A percentile compares a stretch with the other conserved stretches of the same genome.
Conservation (phyloP, 2,329 filamentous ascomycete species). For the Penicillium sp. region DNA sequence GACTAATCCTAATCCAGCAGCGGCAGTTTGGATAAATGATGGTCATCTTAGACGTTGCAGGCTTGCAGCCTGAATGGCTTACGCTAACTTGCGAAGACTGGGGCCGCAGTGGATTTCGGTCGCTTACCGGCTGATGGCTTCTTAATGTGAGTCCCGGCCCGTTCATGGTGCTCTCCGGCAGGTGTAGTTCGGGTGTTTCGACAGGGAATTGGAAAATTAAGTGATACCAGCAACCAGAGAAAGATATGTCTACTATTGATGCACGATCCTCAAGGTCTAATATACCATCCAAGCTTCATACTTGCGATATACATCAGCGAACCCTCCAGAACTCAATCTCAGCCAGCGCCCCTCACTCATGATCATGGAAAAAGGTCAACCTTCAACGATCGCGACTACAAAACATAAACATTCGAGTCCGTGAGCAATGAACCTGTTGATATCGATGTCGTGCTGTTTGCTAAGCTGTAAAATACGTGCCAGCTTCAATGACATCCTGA, state of each 20-base stretch:
- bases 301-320: background rate
- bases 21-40: background rate
- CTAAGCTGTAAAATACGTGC: too few species aligned
- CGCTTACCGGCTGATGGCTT: background rate
- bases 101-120: background rate
- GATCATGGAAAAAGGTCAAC: background rate
- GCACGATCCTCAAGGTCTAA: too few species aligned
- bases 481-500: too few species aligned
- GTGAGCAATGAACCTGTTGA: too few species aligned
- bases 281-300: too few species aligned
- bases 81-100: background rate
- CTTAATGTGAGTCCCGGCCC: background rate
- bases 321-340: background rate
- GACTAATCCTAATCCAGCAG: conserved; percentile 11
- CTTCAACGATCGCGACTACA: too few species aligned
- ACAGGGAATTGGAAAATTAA: background rate
- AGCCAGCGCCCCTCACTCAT: background rate
- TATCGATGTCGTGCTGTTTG: too few species aligned
- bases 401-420: too few species aligned
- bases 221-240: background rate
- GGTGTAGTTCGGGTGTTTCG: background rate
- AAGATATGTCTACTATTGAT: background rate
- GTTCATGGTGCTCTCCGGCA: too few species aligned
- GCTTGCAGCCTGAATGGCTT: background rate
- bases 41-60: background rate